Percentiles rank a stretch among this genome's conserved stretches.
Evolutionary conservation across 768 basidiomycete species (phyloP).

Genomic region (Naganishia vaughanmartiniae): DNA sequence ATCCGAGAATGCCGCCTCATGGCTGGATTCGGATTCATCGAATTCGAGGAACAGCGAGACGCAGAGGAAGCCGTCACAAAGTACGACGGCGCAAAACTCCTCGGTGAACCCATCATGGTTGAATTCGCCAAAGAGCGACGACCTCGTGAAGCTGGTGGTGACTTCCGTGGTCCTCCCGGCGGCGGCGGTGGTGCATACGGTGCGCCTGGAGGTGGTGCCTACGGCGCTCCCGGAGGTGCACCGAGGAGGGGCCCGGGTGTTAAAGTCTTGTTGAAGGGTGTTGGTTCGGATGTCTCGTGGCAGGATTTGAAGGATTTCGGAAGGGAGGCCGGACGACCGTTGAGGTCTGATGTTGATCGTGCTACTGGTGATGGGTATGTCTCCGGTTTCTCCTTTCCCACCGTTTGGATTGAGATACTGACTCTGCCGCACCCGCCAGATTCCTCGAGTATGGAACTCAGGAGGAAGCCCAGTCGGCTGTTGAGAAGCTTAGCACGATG

Average conservation of each 20-base stretch:
- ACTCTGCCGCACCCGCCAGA: constrained; percentile 54
- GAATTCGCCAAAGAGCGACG: constrained; percentile 89
- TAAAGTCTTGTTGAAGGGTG: constrained; percentile 67
- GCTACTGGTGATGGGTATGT: constrained; percentile 83
- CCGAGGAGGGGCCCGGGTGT: constrained; percentile 33
- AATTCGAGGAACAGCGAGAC: constrained; percentile 87
- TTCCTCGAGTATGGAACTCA: constrained; percentile 84
- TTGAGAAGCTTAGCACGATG: constrained; percentile 77
- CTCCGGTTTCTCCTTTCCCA: not conserved
- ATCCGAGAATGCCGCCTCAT: constrained; percentile 90
- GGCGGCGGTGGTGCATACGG: constrained; percentile 47
- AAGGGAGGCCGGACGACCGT: constrained; percentile 86
- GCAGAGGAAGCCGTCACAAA: constrained; percentile 82
- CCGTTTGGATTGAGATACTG: not conserved
- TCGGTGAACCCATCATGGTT: constrained; percentile 65
- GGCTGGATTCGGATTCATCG: constrained; percentile 96
- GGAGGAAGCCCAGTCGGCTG: constrained; percentile 90
- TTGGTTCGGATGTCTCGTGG: constrained; percentile 36
- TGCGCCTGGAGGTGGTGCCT: constrained; percentile 37
- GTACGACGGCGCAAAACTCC: constrained; percentile 10
- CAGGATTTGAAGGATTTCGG: constrained; percentile 96
- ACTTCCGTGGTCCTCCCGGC: constrained; percentile 62
- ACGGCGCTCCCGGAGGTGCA: constrained; percentile 36
- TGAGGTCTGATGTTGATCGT: constrained; percentile 91
- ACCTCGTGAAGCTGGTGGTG: constrained; percentile 58